These are phyloP conservation scores for Trypanosoma scelopori DNA, from an alignment of 208 protist species.

Conservation along the genomic window DNA sequence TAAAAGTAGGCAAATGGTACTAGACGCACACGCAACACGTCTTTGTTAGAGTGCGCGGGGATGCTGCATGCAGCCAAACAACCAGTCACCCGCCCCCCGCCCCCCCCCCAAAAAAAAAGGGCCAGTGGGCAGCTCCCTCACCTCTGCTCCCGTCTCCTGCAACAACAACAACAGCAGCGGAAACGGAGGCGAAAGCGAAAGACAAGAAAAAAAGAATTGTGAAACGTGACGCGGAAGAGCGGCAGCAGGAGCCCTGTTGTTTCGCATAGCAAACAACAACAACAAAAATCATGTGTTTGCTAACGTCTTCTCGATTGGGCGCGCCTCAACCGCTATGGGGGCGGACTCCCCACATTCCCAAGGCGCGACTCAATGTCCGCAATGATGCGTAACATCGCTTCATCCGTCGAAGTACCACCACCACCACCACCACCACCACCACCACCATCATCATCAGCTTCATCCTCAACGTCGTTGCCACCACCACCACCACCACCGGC, in stretches of 20 bases:
- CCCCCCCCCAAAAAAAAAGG: too few species aligned
- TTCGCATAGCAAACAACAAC: not conserved
- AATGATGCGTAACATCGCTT: slow-evolving; percentile 12
- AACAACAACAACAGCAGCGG: not conserved
- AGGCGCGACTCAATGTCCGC: slow-evolving; percentile 5
- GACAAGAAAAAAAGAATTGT: slow-evolving; percentile 1
- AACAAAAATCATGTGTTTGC: not conserved
- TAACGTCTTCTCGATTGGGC: not conserved
- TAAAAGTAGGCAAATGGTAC: too few species aligned
- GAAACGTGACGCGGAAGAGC: not conserved
- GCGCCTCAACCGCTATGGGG: not conserved
- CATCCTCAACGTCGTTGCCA: too few species aligned
- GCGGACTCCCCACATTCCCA: not conserved
- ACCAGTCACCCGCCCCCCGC: too few species aligned
- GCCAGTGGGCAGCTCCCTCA: too few species aligned
- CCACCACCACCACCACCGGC: too few species aligned
- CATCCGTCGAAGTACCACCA: not conserved
- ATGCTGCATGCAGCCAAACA: too few species aligned
- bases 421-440: not conserved
- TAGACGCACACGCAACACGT: too few species aligned
- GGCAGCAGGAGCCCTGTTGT: not conserved
- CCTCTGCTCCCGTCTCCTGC: too few species aligned
- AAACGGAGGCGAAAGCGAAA: not conserved
- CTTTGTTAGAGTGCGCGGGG: too few species aligned
- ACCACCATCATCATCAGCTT: too few species aligned